Evolutionary conservation across 2,329 filamentous ascomycete species (phyloP).

Genomic region (Monosporascus sp.): DNA sequence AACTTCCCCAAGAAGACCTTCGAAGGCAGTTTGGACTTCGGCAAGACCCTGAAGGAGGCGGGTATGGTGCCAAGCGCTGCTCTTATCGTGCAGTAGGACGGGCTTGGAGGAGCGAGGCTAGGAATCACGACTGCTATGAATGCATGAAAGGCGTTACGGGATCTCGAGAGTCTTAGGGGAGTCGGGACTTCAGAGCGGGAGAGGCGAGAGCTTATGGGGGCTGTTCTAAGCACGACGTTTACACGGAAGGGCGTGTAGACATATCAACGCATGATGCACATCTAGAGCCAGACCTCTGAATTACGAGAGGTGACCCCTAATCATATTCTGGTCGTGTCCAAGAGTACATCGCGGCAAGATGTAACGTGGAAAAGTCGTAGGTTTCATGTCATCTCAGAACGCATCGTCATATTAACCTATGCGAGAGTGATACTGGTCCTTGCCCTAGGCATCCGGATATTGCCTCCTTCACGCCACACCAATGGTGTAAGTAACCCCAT

Average conservation of each 20-base stretch:
- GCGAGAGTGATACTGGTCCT: conserved; percentile 22
- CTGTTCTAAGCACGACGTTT: background rate
- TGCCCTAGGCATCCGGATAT: conserved; percentile 42
- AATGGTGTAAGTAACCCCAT: conserved; percentile 46
- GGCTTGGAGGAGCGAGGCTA: background rate
- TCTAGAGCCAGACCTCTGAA: too few species aligned
- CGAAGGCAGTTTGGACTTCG: conserved; percentile 64
- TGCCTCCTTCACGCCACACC: conserved; percentile 42
- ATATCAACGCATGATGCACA: too few species aligned
- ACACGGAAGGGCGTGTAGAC: too few species aligned
- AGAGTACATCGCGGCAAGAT: background rate
- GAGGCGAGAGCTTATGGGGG: background rate
- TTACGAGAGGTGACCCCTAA: too few species aligned
- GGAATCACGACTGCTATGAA: conserved; percentile 4
- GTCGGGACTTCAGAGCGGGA: background rate
- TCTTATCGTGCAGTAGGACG: conserved; percentile 60
- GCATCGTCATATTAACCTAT: conserved; percentile 32
- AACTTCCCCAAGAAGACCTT: conserved; percentile 87
- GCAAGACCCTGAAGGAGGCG: conserved; percentile 87
- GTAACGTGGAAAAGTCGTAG: background rate
- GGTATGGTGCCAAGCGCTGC: conserved; percentile 88
- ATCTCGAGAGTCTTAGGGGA: background rate
- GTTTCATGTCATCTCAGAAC: conserved; percentile 18
- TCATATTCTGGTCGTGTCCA: background rate
- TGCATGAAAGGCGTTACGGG: conserved; percentile 16